Evolutionary conservation across 768 basidiomycete species (phyloP).

Genomic region (Cystofilobasidium bisporidii): DNA sequence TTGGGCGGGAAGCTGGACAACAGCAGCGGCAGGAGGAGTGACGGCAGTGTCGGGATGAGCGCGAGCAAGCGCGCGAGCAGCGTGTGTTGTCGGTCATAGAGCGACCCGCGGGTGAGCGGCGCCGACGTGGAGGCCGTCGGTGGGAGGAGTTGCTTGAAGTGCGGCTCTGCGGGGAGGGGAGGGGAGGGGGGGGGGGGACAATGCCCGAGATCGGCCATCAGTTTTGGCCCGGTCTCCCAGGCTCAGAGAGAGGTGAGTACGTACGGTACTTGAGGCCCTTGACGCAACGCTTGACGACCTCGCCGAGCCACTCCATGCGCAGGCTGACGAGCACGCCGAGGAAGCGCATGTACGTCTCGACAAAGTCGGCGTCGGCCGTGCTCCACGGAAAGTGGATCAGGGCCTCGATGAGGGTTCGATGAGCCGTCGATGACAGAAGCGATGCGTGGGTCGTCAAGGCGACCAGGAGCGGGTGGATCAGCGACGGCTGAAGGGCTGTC

Average conservation of each 20-base stretch:
- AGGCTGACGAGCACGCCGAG: slow-evolving; percentile 85
- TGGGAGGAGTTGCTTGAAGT: slow-evolving; percentile 8
- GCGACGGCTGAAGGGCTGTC: slow-evolving; percentile 11
- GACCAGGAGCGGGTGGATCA: slow-evolving; percentile 49
- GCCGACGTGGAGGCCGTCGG: slow-evolving; percentile 25
- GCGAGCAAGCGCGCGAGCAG: slow-evolving; percentile 78
- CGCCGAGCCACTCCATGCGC: slow-evolving; percentile 77
- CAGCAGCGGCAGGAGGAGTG: slow-evolving; percentile 74
- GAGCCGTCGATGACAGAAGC: slow-evolving; percentile 60
- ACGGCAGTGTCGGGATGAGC: slow-evolving; percentile 82
- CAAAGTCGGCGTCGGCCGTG: slow-evolving; percentile 62
- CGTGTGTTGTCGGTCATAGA: slow-evolving; percentile 77
- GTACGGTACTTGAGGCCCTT: slow-evolving; percentile 80
- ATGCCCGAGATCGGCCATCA: too few relatives aligned
- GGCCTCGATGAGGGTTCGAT: slow-evolving; percentile 71
- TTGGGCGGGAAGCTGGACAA: slow-evolving; percentile 86
- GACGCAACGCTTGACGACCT: slow-evolving; percentile 70
- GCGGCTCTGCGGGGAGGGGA: slow-evolving; percentile 4
- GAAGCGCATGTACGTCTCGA: slow-evolving; percentile 79
- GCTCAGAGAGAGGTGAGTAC: neutral
- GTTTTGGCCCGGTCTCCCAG: too few relatives aligned
- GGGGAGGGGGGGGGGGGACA: too few relatives aligned
- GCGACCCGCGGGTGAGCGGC: slow-evolving; percentile 67
- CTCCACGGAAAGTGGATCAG: slow-evolving; percentile 85
- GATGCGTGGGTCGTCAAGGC: slow-evolving; percentile 89